Percentiles rank a stretch among this genome's conserved stretches.
Evolutionary conservation across 2,329 filamentous ascomycete species (phyloP).

Genomic region (Tolypocladium guangdongense): DNA sequence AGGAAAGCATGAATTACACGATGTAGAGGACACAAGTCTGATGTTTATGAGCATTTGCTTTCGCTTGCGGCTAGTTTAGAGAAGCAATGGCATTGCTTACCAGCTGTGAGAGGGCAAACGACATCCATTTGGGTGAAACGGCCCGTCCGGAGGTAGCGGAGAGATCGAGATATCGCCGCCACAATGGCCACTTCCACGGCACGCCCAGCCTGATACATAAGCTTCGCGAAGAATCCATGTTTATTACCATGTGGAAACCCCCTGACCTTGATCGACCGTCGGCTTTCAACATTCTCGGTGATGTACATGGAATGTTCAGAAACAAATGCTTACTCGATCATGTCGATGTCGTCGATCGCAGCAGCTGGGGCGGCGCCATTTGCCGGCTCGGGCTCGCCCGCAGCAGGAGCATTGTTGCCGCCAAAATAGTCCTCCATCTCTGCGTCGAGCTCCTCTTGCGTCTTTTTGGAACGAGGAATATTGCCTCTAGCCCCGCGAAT

Average conservation of each 20-base stretch:
- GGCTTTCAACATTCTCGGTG: neutral
- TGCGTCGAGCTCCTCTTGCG: constrained; percentile 84
- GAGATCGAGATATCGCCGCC: neutral
- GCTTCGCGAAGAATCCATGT: neutral
- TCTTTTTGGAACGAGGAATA: constrained; percentile 62
- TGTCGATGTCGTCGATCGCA: constrained; percentile 50
- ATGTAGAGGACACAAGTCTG: neutral
- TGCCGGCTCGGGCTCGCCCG: constrained; percentile 9
- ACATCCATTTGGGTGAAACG: no score
- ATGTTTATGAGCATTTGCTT: neutral
- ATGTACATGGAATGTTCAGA: neutral
- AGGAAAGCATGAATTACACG: neutral
- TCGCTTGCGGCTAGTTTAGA: neutral
- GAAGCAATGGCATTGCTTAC: neutral
- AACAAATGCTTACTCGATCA: constrained; percentile 46
- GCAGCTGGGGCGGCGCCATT: constrained; percentile 15
- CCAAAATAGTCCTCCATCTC: constrained; percentile 95
- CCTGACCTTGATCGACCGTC: neutral
- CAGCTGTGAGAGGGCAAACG: neutral
- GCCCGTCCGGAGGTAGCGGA: neutral
- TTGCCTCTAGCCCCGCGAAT: constrained; percentile 29
- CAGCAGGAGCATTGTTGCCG: constrained; percentile 26
- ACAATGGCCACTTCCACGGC: neutral
- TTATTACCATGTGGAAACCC: neutral
- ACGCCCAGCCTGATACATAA: neutral